Evolutionary conservation across 495 filamentous ascomycete genomes (phyloP), one percentile per base, ranked within the genome.

Genomic region (Hypoxylon cercidicola): DNA sequence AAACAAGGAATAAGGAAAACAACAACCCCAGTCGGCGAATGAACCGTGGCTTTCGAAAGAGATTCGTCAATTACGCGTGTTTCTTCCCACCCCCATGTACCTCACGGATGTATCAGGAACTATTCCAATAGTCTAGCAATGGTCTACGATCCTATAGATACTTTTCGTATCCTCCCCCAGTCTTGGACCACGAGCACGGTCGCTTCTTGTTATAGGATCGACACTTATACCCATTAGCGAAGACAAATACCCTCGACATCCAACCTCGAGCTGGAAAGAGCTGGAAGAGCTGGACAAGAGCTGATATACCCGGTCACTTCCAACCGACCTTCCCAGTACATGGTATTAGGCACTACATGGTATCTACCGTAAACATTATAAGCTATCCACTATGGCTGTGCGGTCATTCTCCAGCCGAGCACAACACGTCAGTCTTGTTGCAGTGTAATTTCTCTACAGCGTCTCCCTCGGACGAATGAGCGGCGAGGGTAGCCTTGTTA

Each of bases 121-220:
- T 58, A 46, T 55, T 66, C 40, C 63, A 66, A 66, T 56, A 61
- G 63, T 66, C 21, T 23, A 54, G n/a, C 51, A 54, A 60, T 65
- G 44, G 51, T 47, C 48, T 13, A 12, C 41, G 15, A 45, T 62
- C 41, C 52, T 18, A 30, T 45, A 21, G 20, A 19, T 43, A 16
- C 12, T 34, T 45, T 13, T 21, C 8, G 51, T 41, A 13, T 23
- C 44, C 10, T 46, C 55, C 44, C n/a, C 43, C 21, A 21, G 44
- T 35, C 23, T 45, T 35, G 10, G 15, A 13, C n/a, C 53, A 46
- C 2, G 21, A 46, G 0, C n/a, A 2, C 11, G 2, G 11, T 46
- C 20, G n/a, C 48, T 34, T 55, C 37, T 41, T 48, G n/a, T 48
- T 60, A 68, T 68, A 68, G 54, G 65, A 68, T 68, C 65, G 65